Percentiles rank a stretch among this genome's conserved stretches.
phyloP scores from a whole-genome alignment of 108 stramenopile species.

The Cyclotella choctawhatcheeana region DNA sequence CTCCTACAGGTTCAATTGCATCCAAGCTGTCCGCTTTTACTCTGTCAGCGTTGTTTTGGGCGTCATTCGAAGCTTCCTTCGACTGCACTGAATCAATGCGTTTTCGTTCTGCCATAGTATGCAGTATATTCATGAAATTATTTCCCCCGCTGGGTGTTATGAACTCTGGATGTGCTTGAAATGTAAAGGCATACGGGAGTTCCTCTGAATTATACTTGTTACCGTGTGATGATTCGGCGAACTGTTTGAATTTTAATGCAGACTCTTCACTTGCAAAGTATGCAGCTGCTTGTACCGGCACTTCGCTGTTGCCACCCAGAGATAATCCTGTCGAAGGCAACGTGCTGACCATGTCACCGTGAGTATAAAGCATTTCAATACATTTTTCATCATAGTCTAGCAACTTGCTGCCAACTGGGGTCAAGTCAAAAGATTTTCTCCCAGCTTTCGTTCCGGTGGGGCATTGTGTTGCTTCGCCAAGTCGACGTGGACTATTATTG shows the following conservation, averaged over 20 bases:
- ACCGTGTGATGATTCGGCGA: neutral
- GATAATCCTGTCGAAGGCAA: conserved; percentile 63
- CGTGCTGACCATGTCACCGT: conserved; percentile 80
- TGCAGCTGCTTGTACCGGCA: conserved; percentile 73
- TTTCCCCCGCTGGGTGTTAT: conserved; percentile 45
- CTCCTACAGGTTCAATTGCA: conserved; percentile 49
- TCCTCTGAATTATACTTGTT: neutral
- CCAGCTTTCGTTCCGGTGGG: conserved; percentile 61
- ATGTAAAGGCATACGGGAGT: conserved; percentile 70
- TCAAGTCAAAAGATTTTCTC: conserved; percentile 41
- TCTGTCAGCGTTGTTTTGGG: conserved; percentile 26
- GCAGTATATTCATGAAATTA: conserved; percentile 47
- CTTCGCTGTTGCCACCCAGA: conserved; percentile 61
- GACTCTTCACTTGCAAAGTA: conserved; percentile 59
- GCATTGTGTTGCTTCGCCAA: conserved; percentile 30
- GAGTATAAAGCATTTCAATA: conserved; percentile 70
- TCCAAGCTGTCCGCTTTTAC: conserved; percentile 56
- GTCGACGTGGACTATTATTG: neutral
- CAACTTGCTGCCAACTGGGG: conserved; percentile 9
- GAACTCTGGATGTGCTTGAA: conserved; percentile 87
- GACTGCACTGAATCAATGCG: conserved; percentile 29
- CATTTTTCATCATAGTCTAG: neutral
- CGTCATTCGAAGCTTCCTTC: conserved; percentile 44
- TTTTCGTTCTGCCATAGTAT: conserved; percentile 47
- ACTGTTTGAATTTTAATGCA: conserved; percentile 10